Evolutionary conservation across 192 early-diverging fungal genomes (phyloP), one percentile per base, ranked within the genome.

Genomic region (Rhizophagus prolifer): DNA sequence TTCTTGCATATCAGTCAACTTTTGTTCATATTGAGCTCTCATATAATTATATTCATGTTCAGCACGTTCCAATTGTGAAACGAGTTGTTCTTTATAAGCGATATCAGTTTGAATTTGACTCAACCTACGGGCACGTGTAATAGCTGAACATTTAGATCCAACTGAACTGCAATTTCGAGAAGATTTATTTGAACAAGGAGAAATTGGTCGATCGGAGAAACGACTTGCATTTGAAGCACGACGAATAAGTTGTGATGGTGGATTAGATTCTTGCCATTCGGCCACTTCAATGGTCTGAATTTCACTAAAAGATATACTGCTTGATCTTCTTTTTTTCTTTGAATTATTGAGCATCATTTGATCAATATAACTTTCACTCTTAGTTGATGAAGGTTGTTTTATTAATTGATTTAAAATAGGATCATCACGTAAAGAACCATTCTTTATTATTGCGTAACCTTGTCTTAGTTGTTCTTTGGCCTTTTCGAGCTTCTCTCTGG

Each of bases 21-120:
- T 91, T n/a, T 88, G 84, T 77, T 95, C 94, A 74, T 93, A 95
- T 74, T 86, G 81, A 26, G 75, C 71, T 14, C 87, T 80, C 89
- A 91, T 91, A 64, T 77, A 84, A 13, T 82, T 82, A 65, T 88
- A 90, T 62, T 91, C 88, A 21, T 73, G 76, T 66, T 91, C 88
- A 2, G 84, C 83, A 34, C 81, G 82, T 70, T 90, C 89, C 9
- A 91, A 72, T 41, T 88, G 88, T 5, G 74, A 58, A 5, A 91
- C 88, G 10, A 91, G 80, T 77, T 88, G 88, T 71, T 91, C 89
- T 70, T 91, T 91, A 41, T 85, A 81, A 23, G 80, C 82, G 23
- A 90, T 86, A 47, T 88, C 89, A 38, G 82, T 81, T 79, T 90
- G 89, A 31, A 90, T 88, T 69, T 89, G 85, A 63, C 86, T 85